These are phyloP conservation scores for Trichomonascaceae sp. DNA, from an alignment of 1,139 yeast species.

Conservation along the genomic window DNA sequence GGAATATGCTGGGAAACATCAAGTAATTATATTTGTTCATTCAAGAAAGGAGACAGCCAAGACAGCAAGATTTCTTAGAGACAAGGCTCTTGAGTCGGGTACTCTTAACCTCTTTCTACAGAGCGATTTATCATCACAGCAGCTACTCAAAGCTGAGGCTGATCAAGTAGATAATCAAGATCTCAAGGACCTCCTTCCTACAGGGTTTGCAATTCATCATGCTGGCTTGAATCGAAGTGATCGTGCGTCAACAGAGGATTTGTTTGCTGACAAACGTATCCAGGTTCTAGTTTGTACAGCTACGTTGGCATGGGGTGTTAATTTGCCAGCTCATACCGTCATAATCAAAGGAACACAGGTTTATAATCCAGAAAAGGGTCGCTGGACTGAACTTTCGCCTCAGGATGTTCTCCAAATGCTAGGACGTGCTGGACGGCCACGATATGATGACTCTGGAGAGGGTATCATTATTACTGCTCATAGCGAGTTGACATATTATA, in stretches of 20 bases:
- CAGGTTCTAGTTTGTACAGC: conserved; percentile 88
- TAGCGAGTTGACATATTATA: conserved; percentile 77
- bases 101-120: conserved; percentile 43
- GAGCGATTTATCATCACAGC: conserved; percentile 55
- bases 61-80: conserved; percentile 71
- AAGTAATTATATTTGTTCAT: conserved; percentile 85
- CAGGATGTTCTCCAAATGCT: conserved; percentile 92
- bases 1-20: conserved; percentile 64
- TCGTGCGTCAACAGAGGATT: conserved; percentile 72
- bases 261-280: conserved; percentile 81
- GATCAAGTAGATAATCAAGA: conserved; percentile 49
- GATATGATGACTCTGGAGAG: conserved; percentile 88
- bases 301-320: conserved; percentile 98
- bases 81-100: conserved; percentile 53
- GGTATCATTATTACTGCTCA: conserved; percentile 90
- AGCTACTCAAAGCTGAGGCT: conserved; percentile 59
- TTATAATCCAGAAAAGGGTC: conserved; percentile 83
- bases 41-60: conserved; percentile 87
- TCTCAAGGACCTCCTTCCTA: conserved; percentile 55
- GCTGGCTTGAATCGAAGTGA: conserved; percentile 80
- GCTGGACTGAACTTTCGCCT: conserved; percentile 84
- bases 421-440: conserved; percentile 96
- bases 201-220: conserved; percentile 89
- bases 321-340: conserved; percentile 94
- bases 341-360: conserved; percentile 92